A percentile compares a stretch with the other conserved stretches of the same genome.
These are phyloP conservation scores for Coccinonectria pachysandricola DNA, from an alignment of 2,329 filamentous ascomycete genomes.

Conservation along the genomic window DNA sequence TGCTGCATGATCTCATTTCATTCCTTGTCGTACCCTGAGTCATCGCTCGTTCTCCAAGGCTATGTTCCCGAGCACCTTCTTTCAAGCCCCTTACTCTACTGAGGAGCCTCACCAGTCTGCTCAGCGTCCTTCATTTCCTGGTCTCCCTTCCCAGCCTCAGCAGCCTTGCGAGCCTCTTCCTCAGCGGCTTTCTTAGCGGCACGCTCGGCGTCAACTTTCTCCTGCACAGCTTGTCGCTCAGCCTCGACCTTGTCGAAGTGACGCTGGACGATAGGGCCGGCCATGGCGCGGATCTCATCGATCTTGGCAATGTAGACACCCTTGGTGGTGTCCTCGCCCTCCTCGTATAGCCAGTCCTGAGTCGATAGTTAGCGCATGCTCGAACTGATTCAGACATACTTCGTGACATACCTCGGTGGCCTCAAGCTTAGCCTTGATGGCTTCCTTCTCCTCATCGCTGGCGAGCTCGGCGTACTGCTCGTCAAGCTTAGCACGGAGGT, in stretches of 20 bases:
- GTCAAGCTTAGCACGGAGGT: conserved; percentile 89
- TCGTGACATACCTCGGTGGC: conserved; percentile 63
- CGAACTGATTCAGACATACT: background rate
- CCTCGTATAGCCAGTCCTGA: conserved; percentile 97
- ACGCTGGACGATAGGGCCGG: conserved; percentile 84
- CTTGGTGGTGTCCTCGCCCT: conserved; percentile 90
- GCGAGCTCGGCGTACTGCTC: conserved; percentile 83
- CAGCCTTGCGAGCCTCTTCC: conserved; percentile 44
- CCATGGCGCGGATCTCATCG: conserved; percentile 85
- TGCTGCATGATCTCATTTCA: conserved; percentile 16
- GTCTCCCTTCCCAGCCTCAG: conserved; percentile 38
- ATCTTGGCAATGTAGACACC: conserved; percentile 89
- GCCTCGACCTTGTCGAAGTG: conserved; percentile 91
- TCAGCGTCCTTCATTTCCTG: conserved; percentile 53
- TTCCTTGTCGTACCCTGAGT: conserved; percentile 6
- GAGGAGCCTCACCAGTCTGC: conserved; percentile 45
- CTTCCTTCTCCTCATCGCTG: conserved; percentile 84
- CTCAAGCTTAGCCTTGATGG: conserved; percentile 74
- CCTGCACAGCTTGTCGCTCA: conserved; percentile 69
- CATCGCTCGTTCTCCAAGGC: conserved; percentile 1
- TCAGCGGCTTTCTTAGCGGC: conserved; percentile 60
- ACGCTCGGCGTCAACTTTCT: conserved; percentile 67
- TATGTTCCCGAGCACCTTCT: no score
- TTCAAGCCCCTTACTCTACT: conserved; percentile 24
- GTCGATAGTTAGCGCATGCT: conserved; percentile 4